Percentiles rank a stretch among this genome's conserved stretches.
These are phyloP conservation scores for Sporothrix curviconia DNA, from an alignment of 2,329 filamentous ascomycete species.

Conservation along the genomic window DNA sequence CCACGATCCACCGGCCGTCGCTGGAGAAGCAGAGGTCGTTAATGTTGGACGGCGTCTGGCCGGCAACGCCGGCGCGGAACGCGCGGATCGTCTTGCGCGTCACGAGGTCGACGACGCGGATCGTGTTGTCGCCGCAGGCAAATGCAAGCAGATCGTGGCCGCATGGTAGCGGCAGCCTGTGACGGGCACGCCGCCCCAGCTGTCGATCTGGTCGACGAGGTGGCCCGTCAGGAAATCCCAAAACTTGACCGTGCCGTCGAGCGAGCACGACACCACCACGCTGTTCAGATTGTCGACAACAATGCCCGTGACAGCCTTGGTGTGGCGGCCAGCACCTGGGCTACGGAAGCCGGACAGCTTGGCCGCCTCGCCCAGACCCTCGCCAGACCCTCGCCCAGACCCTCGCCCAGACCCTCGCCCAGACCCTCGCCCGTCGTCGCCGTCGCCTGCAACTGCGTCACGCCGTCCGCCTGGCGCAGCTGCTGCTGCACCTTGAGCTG, in stretches of 20 bases:
- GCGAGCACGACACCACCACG: constrained; percentile 73
- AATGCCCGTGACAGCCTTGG: constrained; percentile 74
- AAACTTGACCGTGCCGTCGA: constrained; percentile 93
- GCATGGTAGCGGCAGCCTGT: constrained; percentile 74
- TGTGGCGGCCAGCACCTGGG: constrained; percentile 64
- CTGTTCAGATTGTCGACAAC: constrained; percentile 86
- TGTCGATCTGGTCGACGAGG: constrained; percentile 74
- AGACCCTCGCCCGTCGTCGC: constrained; percentile 23
- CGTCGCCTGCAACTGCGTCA: constrained; percentile 47
- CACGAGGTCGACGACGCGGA: constrained; percentile 83
- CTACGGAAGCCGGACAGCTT: constrained; percentile 18
- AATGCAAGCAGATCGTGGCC: constrained; percentile 76
- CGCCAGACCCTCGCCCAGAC: constrained; percentile 12
- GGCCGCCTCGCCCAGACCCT: background rate
- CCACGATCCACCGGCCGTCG: constrained; percentile 89
- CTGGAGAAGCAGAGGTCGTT: constrained; percentile 85
- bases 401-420: background rate
- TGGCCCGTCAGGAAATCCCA: constrained; percentile 90
- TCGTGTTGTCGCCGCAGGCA: constrained; percentile 79
- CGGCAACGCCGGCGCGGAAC: constrained; percentile 63
- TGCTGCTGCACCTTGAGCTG: constrained; percentile 65
- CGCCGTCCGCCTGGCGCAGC: constrained; percentile 48
- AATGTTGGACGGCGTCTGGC: constrained; percentile 34
- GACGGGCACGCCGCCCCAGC: constrained; percentile 61
- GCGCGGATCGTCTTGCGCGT: constrained; percentile 89